Conservation (phyloP, 768 basidiomycete species). For the Hortiboletus campestris region DNA sequence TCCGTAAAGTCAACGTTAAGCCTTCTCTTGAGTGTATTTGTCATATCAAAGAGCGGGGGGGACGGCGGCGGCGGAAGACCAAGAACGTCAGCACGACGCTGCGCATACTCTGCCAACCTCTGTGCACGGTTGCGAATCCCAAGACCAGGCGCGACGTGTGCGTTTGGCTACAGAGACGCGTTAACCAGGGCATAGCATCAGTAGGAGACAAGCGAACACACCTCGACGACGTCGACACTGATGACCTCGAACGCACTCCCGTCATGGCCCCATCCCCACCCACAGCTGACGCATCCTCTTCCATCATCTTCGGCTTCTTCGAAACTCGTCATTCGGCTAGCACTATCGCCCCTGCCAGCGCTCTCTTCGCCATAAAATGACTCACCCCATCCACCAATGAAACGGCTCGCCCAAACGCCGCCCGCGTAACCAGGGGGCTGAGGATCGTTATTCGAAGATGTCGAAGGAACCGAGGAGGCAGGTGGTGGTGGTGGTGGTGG, state of each 20-base stretch:
- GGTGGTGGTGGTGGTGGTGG: constrained; percentile 23
- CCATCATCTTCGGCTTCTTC: constrained; percentile 55
- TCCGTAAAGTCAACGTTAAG: constrained; percentile 25
- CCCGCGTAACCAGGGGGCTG: constrained; percentile 26
- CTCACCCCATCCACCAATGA: constrained; percentile 43
- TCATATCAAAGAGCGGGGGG: constrained; percentile 34
- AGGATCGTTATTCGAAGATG: constrained; percentile 27
- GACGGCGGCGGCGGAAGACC: constrained; percentile 26
- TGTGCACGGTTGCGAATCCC: constrained; percentile 63
- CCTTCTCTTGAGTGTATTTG: constrained; percentile 33
- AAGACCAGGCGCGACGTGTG: constrained; percentile 51
- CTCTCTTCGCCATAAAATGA: constrained; percentile 31
- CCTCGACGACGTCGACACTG: constrained; percentile 61
- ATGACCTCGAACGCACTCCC: constrained; percentile 75
- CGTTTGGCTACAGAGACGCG: constrained; percentile 41
- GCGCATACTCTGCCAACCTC: constrained; percentile 63
- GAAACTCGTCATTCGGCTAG: constrained; percentile 27
- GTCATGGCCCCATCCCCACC: constrained; percentile 79
- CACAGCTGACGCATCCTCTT: constrained; percentile 58
- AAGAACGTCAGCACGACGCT: constrained; percentile 51
- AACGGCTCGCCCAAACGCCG: constrained; percentile 37
- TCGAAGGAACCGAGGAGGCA: constrained; percentile 21
- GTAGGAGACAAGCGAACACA: constrained; percentile 33
- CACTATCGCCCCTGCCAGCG: constrained; percentile 29
- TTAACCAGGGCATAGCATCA: constrained; percentile 3